Evolutionary conservation across 306 rosid genomes (phyloP), one percentile per base, ranked within the genome.

Genomic region (Fragaria ananassa): DNA sequence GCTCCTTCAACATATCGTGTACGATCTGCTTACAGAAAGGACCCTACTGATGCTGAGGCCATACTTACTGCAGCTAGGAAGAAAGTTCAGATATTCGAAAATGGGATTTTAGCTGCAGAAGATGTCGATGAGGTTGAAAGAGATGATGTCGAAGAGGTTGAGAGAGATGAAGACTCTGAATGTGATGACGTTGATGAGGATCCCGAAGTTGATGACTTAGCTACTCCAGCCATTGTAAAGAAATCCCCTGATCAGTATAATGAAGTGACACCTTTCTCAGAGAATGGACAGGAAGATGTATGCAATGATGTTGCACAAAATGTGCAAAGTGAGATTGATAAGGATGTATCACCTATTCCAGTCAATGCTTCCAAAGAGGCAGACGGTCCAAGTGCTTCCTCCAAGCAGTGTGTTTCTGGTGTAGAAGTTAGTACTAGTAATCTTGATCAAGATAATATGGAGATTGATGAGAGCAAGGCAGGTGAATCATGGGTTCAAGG

Each of bases 401-500:
- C 84, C 1, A 71, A 75, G 60, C 88, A 76, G 58, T 80, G 68
- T 70, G 86, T 78, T 85, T 76, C 78, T 54, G 77, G 76, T 76
- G 87, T 65, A 79, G 85, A 81, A 71, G 47, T 83, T 62, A 74
- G 57, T 82, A 68, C 79, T 46, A 78, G 78, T 49, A 84, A 82
- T 78, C 84, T 71, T 62, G 93, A 78, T 74, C 92, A 96, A 81
- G 92, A 88, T 80, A 88, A 83, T 80, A 89, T 96, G 97, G 98
- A 96, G 87, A 92, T 96, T 74, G 99, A 96, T 89, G 99, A 96
- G 80, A 92, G 93, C 81, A 92, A 87, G 83, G 85, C 95, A 45
- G 99, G 98, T 72, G 99, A 92, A 79, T 88, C 97, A 67, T 96
- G 99, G 99, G 88, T 92, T 86, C 99, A 88, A 76, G 99, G 99